Conservation (phyloP, 805 yeast genomes). For the Sungouiozyma intestinalis region DNA sequence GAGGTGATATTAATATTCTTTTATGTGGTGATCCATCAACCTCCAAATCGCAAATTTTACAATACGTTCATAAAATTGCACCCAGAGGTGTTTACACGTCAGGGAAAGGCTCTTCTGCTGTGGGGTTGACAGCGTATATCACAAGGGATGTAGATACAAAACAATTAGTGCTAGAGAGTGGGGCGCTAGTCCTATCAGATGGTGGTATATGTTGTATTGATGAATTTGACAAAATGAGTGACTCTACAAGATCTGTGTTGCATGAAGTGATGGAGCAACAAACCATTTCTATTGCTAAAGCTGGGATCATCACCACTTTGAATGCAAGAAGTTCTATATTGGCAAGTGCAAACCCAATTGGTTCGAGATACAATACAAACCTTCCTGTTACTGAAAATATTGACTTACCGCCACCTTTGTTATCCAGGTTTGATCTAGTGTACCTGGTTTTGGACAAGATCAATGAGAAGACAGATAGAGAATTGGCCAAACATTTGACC, state of each 20-base stretch:
- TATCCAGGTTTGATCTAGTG: constrained; percentile 91
- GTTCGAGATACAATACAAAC: constrained; percentile 90
- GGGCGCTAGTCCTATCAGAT: constrained; percentile 92
- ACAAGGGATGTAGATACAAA: constrained; percentile 90
- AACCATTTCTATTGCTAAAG: constrained; percentile 95
- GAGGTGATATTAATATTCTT: constrained; percentile 90
- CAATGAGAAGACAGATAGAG: constrained; percentile 74
- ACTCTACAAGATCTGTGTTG: constrained; percentile 83
- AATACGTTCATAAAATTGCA: constrained; percentile 93
- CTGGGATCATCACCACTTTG: constrained; percentile 93
- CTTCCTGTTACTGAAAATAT: constrained; percentile 91
- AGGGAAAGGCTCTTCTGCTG: constrained; percentile 98
- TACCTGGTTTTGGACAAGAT: constrained; percentile 87
- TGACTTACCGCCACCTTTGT: constrained; percentile 90
- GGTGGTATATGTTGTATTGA: constrained; percentile 99
- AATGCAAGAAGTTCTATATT: constrained; percentile 93
- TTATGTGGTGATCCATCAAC: constrained; percentile 98
- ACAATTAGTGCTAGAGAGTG: constrained; percentile 88
- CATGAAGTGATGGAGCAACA: constrained; percentile 99
- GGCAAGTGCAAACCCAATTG: constrained; percentile 96
- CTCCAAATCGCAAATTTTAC: constrained; percentile 86
- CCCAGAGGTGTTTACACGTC: constrained; percentile 98
- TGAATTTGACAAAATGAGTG: constrained; percentile 97
- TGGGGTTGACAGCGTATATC: constrained; percentile 94
- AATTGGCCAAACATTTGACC: constrained; percentile 82